Evolutionary conservation across 2,329 filamentous ascomycete species (phyloP).

Genomic region (Diaporthe humulicola): DNA sequence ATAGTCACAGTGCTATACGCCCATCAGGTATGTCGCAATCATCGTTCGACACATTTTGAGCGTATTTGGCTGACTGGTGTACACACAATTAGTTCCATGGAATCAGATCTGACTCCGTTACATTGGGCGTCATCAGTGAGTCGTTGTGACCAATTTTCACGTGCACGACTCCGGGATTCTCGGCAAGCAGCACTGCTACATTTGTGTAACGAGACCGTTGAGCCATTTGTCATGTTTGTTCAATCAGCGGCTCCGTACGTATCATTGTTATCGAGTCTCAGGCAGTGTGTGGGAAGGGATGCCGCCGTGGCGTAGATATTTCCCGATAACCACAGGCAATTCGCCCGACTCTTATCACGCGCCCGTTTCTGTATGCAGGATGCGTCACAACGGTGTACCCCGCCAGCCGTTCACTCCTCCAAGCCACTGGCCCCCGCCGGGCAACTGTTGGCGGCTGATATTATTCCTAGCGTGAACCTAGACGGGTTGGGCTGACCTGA

Average conservation of each 20-base stretch:
- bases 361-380: conserved; percentile 19
- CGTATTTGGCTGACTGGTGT: background rate
- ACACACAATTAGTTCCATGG: background rate
- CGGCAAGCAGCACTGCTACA: background rate
- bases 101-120: background rate
- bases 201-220: background rate
- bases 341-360: conserved; percentile 23
- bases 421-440: conserved; percentile 14
- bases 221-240: background rate
- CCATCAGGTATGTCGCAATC: background rate
- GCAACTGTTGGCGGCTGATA: conserved; percentile 21
- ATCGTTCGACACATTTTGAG: background rate
- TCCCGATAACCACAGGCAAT: conserved; percentile 8
- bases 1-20: background rate
- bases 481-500: background rate
- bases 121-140: background rate
- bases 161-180: background rate
- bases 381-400: conserved; percentile 24
- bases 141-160: background rate
- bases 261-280: background rate
- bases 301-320: background rate
- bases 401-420: background rate
- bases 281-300: background rate
- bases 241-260: background rate
- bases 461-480: conserved; percentile 10